These are phyloP conservation scores for Tuber borchii DNA, from an alignment of 495 filamentous ascomycete species.

Conservation along the genomic window DNA sequence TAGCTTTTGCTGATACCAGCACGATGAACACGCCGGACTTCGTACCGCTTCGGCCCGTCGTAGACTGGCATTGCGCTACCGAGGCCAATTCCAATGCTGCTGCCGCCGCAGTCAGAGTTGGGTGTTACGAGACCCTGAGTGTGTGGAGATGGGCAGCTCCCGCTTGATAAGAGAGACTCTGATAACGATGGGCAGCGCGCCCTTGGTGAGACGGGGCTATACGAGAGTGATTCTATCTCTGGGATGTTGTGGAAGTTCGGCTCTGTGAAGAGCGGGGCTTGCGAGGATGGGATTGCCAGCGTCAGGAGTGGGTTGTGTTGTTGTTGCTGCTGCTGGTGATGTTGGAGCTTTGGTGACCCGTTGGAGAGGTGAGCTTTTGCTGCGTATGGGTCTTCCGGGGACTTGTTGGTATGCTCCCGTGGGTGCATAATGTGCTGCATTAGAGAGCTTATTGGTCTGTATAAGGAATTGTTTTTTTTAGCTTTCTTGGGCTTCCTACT, in stretches of 20 bases:
- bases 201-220: slow-evolving; percentile 34
- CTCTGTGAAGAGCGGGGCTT: not conserved
- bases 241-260: slow-evolving; percentile 22
- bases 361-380: not conserved
- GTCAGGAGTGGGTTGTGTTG: not conserved
- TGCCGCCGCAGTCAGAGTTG: slow-evolving; percentile 25
- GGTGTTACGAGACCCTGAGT: slow-evolving; percentile 32
- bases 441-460: slow-evolving; percentile 30
- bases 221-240: slow-evolving; percentile 27
- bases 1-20: not conserved
- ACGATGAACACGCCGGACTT: not conserved
- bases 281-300: not conserved
- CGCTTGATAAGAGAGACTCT: slow-evolving; percentile 25
- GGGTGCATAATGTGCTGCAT: slow-evolving; percentile 34
- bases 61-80: not conserved
- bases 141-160: slow-evolving; percentile 22
- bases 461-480: slow-evolving; percentile 14
- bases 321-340: not conserved
- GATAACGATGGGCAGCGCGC: slow-evolving; percentile 39
- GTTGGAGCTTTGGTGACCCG: slow-evolving; percentile 2
- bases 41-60: not conserved
- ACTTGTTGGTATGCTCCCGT: slow-evolving; percentile 2
- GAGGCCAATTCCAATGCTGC: not conserved
- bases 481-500: not conserved
- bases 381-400: not conserved